Base-by-base conservation (phyloP, 139 green algal species). In the Micromonas pusilla region DNA sequence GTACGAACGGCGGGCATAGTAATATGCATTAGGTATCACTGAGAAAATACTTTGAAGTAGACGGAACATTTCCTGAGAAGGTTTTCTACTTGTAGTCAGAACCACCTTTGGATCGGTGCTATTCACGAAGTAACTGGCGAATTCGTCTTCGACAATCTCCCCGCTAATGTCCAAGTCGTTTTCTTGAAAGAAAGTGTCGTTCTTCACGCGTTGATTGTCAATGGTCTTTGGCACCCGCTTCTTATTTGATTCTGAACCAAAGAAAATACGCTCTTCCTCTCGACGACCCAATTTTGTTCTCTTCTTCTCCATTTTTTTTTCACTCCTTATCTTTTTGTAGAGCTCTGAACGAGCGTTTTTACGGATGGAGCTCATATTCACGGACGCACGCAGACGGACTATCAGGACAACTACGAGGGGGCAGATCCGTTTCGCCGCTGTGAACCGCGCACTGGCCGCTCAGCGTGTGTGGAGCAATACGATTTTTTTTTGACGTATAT, bases 121-220 rank as follows among this genome's bases (percentile, higher is more conserved):
- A 30, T 64, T 21, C 19, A 4, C 37, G 66, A 83, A 83, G 72
- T 83, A 65, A 0, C 3, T 31, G 21, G 92, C 89, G 83, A 97
- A 97, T 86, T 97, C 93, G 78, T 97, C 93, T 64, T 95, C 72
- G 2, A 84, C 85, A 73, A 95, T 87, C 45, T 97, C 91, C 45
- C 85, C 86, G 23, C 76, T 79, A 33, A 97, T 82, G 80, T 97
- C 92, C 39, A 88, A 88, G 5, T 89, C 88, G 0, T 23, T 53
- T 26, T 52, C 37, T 3, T 74, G 25, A 9, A 97, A 85, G 57
- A 88, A 82, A 0, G 93, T 97, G 68, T 88, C 89, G 78, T 97
- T 93, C 81, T 86, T 86, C 73, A 92, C 91, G 36, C 93, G 83
- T 4, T 85, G 92, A 86, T 94, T 97, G 65, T 97, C 93, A 52